These are phyloP conservation scores for Fusarium illudens DNA, from an alignment of 2,329 filamentous ascomycete genomes.

Conservation along the genomic window DNA sequence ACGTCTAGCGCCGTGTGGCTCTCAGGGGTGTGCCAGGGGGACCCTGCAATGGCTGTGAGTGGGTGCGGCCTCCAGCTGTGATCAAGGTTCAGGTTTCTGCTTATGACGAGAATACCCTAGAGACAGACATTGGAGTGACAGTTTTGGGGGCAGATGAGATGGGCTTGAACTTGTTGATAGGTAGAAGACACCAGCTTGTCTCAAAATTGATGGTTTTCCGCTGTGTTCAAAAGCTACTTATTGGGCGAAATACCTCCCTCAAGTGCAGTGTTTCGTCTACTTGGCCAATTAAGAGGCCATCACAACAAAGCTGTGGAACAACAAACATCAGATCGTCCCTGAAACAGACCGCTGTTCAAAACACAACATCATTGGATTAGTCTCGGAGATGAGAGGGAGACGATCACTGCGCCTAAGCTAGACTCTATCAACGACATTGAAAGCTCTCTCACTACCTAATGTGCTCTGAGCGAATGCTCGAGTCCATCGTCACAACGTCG, in stretches of 20 bases:
- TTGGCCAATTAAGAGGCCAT: neutral
- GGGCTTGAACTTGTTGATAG: neutral
- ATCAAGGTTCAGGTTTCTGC: slow-evolving; percentile 4
- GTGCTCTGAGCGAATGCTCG: neutral
- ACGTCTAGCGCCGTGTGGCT: slow-evolving; percentile 20
- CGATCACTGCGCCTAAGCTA: neutral
- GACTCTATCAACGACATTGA: neutral
- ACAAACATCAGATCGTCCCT: neutral
- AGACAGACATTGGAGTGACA: neutral
- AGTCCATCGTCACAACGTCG: neutral
- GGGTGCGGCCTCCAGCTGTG: neutral
- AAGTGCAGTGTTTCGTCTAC: neutral
- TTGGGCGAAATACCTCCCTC: neutral
- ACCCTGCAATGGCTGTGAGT: slow-evolving; percentile 4
- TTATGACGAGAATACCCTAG: slow-evolving; percentile 14
- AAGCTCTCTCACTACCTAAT: neutral
- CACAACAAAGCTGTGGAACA: neutral
- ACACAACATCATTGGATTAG: neutral
- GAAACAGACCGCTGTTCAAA: neutral
- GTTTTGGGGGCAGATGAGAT: neutral
- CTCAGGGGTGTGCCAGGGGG: slow-evolving; percentile 27
- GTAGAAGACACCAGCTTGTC: neutral
- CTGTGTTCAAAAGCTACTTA: neutral
- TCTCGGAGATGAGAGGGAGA: neutral
- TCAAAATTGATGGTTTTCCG: neutral